Evolutionary conservation across 345 rosid species (phyloP).

Genomic region (Aquilaria malaccensis): DNA sequence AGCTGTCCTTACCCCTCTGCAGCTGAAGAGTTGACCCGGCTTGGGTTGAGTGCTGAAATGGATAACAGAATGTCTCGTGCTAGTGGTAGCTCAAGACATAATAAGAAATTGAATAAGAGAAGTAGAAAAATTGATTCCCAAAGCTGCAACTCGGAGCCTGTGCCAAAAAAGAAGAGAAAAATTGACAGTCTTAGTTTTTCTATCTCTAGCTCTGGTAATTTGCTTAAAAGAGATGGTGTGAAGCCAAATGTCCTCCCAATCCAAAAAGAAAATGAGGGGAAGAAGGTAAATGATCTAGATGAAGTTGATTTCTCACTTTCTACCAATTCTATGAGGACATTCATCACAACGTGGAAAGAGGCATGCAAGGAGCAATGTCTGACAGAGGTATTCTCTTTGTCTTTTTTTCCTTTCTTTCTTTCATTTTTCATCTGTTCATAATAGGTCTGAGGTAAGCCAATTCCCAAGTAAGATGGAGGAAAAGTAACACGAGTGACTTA

Average conservation of each 20-base stretch:
- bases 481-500: no score
- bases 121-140: background rate
- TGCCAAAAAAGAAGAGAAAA: conserved; percentile 30
- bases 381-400: conserved; percentile 35
- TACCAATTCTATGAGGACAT: conserved; percentile 34
- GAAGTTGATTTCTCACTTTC: conserved; percentile 46
- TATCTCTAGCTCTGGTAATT: conserved; percentile 24
- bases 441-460: no score
- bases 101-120: conserved; percentile 13
- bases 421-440: no score
- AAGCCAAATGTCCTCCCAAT: conserved; percentile 21
- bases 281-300: conserved; percentile 16
- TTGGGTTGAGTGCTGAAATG: conserved; percentile 49
- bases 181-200: conserved; percentile 21
- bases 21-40: conserved; percentile 67
- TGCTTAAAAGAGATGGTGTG: conserved; percentile 25
- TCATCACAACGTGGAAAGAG: conserved; percentile 82
- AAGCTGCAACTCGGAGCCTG: no score
- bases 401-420: background rate
- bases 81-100: conserved; percentile 21
- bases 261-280: conserved; percentile 20
- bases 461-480: no score
- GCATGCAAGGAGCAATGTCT: conserved; percentile 54
- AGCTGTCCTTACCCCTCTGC: conserved; percentile 94
- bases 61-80: conserved; percentile 19